Conservation (phyloP, 2,329 filamentous ascomycete genomes). For the Capronia epimyces region DNA sequence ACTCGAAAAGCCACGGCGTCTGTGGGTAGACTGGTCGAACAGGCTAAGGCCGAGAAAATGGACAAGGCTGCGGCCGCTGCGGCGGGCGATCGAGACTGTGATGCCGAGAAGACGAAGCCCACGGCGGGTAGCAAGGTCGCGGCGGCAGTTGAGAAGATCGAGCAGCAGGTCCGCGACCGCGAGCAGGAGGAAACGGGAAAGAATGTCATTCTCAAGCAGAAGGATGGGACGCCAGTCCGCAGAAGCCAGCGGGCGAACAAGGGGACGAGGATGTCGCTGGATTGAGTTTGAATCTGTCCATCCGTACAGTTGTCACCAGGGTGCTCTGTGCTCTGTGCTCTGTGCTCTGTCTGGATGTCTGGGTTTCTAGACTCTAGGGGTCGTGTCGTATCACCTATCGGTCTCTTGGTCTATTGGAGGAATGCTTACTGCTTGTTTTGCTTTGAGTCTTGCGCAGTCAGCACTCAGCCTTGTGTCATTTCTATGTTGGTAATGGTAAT, state of each 20-base stretch:
- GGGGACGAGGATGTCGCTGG: conserved; percentile 13
- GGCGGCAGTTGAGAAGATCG: conserved; percentile 12
- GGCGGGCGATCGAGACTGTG: background rate
- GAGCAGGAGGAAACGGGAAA: background rate
- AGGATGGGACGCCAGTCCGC: conserved; percentile 18
- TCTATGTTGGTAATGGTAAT: too few species aligned
- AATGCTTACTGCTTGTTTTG: too few species aligned
- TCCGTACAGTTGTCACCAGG: background rate
- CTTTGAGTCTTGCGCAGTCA: too few species aligned
- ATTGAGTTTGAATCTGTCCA: background rate
- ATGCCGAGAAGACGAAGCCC: background rate
- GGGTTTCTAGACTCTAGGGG: too few species aligned
- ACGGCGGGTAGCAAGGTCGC: conserved; percentile 9
- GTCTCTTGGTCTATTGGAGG: too few species aligned
- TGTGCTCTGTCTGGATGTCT: too few species aligned
- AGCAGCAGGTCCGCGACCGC: conserved; percentile 8
- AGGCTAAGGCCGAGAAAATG: conserved; percentile 11
- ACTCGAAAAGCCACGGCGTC: conserved; percentile 14
- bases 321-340: too few species aligned
- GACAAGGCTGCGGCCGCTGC: background rate
- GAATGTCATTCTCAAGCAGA: conserved; percentile 16
- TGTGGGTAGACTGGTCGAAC: conserved; percentile 15
- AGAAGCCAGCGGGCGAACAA: conserved; percentile 19
- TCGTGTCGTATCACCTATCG: too few species aligned
- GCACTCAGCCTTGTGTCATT: too few species aligned